phyloP scores from a whole-genome alignment of 768 basidiomycete species.

The Hydnum rufescens region DNA sequence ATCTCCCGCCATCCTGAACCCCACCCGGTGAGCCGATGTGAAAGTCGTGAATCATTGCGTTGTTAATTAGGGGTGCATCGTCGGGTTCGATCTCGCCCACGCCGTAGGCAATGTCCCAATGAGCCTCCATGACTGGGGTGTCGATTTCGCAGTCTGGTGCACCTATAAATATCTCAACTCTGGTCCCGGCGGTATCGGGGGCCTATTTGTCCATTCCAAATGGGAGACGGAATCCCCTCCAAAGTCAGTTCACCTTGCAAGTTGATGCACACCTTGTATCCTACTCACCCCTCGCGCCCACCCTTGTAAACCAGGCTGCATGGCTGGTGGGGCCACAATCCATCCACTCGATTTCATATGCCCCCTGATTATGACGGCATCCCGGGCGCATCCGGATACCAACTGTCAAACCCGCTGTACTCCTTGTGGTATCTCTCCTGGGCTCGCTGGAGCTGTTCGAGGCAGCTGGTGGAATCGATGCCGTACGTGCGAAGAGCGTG shows the following conservation, averaged over 20 bases:
- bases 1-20: constrained; percentile 2
- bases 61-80: constrained; percentile 55
- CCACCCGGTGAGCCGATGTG: no score
- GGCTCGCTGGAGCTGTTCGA: constrained; percentile 70
- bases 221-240: constrained; percentile 46
- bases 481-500: constrained; percentile 48
- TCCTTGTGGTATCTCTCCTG: constrained; percentile 59
- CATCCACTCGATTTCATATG: constrained; percentile 79
- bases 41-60: constrained; percentile 4
- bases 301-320: constrained; percentile 35
- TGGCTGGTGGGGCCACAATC: constrained; percentile 97
- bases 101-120: constrained; percentile 86
- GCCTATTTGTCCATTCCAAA: constrained; percentile 70
- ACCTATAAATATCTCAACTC: constrained; percentile 97
- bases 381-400: constrained; percentile 82
- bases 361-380: constrained; percentile 64
- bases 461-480: constrained; percentile 45
- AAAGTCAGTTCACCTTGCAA: constrained; percentile 25
- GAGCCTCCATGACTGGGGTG: constrained; percentile 76
- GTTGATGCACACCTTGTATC: background rate
- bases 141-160: constrained; percentile 98
- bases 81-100: constrained; percentile 95
- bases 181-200: constrained; percentile 94
- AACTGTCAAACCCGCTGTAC: constrained; percentile 81
- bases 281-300: background rate